These are phyloP conservation scores for Scedosporium boydii DNA, from an alignment of 2,329 filamentous ascomycete genomes.

Conservation along the genomic window DNA sequence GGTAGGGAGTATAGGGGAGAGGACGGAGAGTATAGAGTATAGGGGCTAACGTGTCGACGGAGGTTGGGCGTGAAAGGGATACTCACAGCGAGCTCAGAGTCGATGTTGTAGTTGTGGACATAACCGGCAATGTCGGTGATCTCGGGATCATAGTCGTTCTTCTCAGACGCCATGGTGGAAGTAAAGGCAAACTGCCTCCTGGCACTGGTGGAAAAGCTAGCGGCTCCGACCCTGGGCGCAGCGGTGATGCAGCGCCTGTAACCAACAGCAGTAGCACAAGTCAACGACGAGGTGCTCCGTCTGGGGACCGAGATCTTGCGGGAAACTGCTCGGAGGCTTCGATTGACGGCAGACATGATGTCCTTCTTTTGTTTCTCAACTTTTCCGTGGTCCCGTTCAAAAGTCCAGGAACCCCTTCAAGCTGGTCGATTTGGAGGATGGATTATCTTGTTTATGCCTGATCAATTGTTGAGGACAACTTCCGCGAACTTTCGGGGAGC, in stretches of 20 bases:
- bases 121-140: slow-evolving; percentile 93
- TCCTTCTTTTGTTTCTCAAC: background rate
- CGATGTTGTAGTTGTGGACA: slow-evolving; percentile 82
- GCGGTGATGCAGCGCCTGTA: slow-evolving; percentile 9
- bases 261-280: slow-evolving; percentile 11
- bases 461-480: background rate
- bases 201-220: slow-evolving; percentile 5
- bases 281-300: slow-evolving; percentile 6
- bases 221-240: slow-evolving; percentile 18
- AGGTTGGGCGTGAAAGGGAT: background rate
- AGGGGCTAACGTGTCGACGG: background rate
- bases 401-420: background rate
- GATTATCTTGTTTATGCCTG: background rate
- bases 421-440: background rate
- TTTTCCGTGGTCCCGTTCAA: background rate
- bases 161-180: slow-evolving; percentile 35
- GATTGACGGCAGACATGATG: slow-evolving; percentile 46
- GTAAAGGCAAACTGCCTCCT: slow-evolving; percentile 16
- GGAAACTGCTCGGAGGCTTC: slow-evolving; percentile 44
- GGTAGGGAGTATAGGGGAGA: background rate
- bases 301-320: slow-evolving; percentile 19
- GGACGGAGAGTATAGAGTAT: slow-evolving; percentile 2
- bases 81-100: slow-evolving; percentile 87
- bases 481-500: background rate
- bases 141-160: slow-evolving; percentile 72